Percentiles rank a stretch among this genome's conserved stretches.
Evolutionary conservation across 768 basidiomycete species (phyloP).

Genomic region (Termitomyces sp.): DNA sequence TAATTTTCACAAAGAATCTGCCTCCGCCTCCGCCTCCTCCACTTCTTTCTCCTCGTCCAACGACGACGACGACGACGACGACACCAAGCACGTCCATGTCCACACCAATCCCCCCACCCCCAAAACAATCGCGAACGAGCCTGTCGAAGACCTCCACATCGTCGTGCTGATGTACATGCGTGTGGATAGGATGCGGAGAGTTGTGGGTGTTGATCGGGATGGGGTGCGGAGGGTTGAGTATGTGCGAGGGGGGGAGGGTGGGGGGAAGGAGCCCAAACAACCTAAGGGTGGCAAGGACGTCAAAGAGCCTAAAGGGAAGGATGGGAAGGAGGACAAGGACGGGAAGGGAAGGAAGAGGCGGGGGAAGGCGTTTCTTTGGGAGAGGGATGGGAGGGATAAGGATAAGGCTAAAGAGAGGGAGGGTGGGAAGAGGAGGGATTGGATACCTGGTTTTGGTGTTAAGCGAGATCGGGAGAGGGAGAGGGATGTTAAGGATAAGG

Average conservation of each 20-base stretch:
- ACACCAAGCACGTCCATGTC: no score
- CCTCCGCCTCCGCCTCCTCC: no score
- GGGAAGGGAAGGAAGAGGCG: constrained; percentile 11
- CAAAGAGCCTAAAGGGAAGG: background rate
- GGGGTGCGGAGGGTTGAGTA: background rate
- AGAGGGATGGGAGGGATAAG: constrained; percentile 23
- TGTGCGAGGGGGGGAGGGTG: background rate
- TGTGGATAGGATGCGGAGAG: constrained; percentile 7
- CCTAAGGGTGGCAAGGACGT: constrained; percentile 4
- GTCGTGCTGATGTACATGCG: constrained; percentile 39
- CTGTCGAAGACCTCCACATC: constrained; percentile 24
- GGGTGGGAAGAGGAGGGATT: constrained; percentile 14
- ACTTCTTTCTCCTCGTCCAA: background rate
- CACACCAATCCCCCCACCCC: background rate
- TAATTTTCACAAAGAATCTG: no score
- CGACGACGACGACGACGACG: no score
- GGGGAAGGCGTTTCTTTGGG: constrained; percentile 30
- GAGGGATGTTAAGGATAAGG: background rate
- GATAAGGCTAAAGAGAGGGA: background rate
- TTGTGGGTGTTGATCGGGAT: background rate
- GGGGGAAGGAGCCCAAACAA: no score
- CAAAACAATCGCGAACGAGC: constrained; percentile 5
- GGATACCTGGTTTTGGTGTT: constrained; percentile 12
- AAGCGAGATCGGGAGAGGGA: constrained; percentile 1
- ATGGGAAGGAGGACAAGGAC: constrained; percentile 6